phyloP scores from a whole-genome alignment of 1,139 yeast genomes.

The Blastobotrys arbuscula region DNA sequence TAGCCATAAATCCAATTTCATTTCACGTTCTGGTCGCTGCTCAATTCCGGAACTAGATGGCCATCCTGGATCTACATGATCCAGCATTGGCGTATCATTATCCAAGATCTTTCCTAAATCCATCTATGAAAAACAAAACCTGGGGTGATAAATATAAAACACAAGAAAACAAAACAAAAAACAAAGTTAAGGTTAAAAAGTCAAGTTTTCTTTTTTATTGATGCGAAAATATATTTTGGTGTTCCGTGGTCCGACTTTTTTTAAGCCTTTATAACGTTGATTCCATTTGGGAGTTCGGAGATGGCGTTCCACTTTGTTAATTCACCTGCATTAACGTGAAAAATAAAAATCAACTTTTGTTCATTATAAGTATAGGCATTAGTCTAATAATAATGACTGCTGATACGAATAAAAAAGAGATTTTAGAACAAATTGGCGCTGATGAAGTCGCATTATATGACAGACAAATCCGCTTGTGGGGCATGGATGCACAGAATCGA shows the following conservation, averaged over 20 bases:
- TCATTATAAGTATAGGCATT: too few species aligned
- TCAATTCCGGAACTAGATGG: not conserved
- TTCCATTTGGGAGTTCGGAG: not conserved
- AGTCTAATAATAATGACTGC: not conserved
- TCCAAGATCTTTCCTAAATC: conserved; percentile 72
- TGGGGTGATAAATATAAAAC: too few species aligned
- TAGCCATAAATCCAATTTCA: conserved; percentile 62
- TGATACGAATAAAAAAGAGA: not conserved
- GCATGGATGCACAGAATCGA: conserved; percentile 81
- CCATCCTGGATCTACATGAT: not conserved
- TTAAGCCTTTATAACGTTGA: not conserved
- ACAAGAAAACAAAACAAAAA: too few species aligned
- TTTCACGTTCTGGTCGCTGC: conserved; percentile 19
- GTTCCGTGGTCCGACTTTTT: not conserved
- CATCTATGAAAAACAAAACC: too few species aligned
- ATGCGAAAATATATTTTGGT: not conserved
- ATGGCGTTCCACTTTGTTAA: too few species aligned
- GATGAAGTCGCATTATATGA: conserved; percentile 93
- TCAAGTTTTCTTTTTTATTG: not conserved
- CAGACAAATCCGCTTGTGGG: conserved; percentile 95
- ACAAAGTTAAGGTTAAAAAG: too few species aligned
- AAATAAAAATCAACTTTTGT: too few species aligned
- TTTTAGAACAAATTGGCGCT: conserved; percentile 6
- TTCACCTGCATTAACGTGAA: too few species aligned
- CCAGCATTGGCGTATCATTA: conserved; percentile 34